phyloP scores from a whole-genome alignment of 2,329 filamentous ascomycete genomes.

The Rutstroemia sydowiana region DNA sequence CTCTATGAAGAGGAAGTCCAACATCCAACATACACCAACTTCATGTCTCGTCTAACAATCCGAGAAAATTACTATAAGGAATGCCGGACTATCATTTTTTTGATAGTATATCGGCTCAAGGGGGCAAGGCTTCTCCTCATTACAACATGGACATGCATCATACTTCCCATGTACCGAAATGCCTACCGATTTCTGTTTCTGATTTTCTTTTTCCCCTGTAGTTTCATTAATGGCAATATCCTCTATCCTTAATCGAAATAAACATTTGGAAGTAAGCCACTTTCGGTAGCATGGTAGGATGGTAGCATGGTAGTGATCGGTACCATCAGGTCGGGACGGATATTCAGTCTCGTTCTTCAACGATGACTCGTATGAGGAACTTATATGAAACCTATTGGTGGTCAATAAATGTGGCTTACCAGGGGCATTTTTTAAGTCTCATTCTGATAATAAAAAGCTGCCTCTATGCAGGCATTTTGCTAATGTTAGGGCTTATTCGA shows the following conservation, averaged over 20 bases:
- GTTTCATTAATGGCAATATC: background rate
- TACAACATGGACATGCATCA: slow-evolving; percentile 8
- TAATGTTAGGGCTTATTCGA: no score
- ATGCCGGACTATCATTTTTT: background rate
- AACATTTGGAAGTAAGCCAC: background rate
- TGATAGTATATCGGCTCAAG: slow-evolving; percentile 5
- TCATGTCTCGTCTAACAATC: background rate
- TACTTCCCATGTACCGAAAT: slow-evolving; percentile 2
- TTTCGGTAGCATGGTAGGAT: slow-evolving; percentile 3
- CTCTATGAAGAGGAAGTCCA: background rate
- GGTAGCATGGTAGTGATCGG: slow-evolving; percentile 1
- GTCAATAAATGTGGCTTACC: no score
- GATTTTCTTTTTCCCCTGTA: background rate
- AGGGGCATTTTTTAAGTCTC: no score
- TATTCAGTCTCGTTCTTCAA: no score
- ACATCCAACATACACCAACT: slow-evolving; percentile 2
- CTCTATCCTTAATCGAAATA: slow-evolving; percentile 1
- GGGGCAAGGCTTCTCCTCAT: background rate
- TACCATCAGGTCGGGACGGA: no score
- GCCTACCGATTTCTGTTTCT: slow-evolving; percentile 1
- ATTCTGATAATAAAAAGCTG: no score
- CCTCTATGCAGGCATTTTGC: no score
- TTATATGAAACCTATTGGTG: no score
- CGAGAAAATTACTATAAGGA: background rate
- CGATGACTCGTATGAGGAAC: no score